Evolutionary conservation across 2,329 filamentous ascomycete species (phyloP), one percentile per base, ranked within the genome.

Genomic region (Exophiala dermatitidis): DNA sequence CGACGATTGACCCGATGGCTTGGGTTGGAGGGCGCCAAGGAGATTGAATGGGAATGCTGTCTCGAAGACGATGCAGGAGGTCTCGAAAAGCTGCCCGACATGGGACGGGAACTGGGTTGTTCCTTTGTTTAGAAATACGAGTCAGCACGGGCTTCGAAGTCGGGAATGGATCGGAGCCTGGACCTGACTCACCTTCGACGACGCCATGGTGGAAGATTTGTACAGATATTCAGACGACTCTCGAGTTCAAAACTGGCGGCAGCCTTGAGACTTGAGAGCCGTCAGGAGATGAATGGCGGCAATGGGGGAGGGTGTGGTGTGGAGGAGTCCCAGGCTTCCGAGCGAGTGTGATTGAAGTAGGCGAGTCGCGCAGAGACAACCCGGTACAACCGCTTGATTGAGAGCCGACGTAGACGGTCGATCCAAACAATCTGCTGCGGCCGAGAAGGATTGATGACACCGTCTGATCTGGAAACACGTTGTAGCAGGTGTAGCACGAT

Each of bases 1-100:
- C 93, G 83, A 66, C 91, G 88, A 64, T 88, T 90, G 62, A 97
- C 83, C 63, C 93, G 87, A 71, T 95, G 87, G 69, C 82, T 84
- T 63, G 84, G 74, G 74, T 90, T 91, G 66, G 90, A 80, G 54
- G 86, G 82, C 63, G 83, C 82, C 55, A 86, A 80, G 52, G 90
- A 85, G 63, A 90, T 77, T 54, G 88, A 91, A 71, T 93, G 86
- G 46, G 88, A 88, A 74, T 90, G 88, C 52, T 68, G 63, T 61
- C 58, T 64, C 59, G 44, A 60, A 59, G 60, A 62, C 51, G 56
- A 54, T 53, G 59, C 56, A 54, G 60, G 38, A 32, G 53, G 56
- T 32, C 54, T 57, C 36, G 62, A 59, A 45, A 63, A 62, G 40
- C 61, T 61, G 51, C 60, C 61, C 19, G 61, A 63, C 36, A 56